Base-by-base conservation (phyloP, 768 basidiomycete genomes). In the Russula emetica region DNA sequence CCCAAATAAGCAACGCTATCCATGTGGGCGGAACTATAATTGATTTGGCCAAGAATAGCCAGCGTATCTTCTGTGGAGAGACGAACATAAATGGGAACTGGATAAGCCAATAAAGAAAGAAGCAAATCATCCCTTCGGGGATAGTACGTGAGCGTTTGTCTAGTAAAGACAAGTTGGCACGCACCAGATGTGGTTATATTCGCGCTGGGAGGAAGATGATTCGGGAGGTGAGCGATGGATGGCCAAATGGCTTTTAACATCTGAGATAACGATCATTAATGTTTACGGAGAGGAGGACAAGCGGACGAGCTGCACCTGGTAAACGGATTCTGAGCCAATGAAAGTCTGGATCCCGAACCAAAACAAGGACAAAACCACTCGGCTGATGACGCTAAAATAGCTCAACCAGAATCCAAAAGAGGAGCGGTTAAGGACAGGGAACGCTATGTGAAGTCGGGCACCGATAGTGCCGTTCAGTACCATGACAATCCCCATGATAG, bases 371-470 rank as follows among this genome's bases (percentile, higher is more conserved):
- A 94, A 81, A 22, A 91, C 75, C 50, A 85, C 81, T 24, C 91
- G 83, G 67, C 88, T 90, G 62, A 93, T 72, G 52, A 94, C 88
- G 62, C 83, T 85, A 73, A 93, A 93, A 75, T 92, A 94, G 71
- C 90, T 89, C 69, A 94, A 82, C 85, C 88, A 94, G 76, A 92
- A 94, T 2, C 93, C 92, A 69, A 94, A 90, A 0, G 88, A 92
- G 2, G 92, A 91, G 18, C 92, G 80, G 68, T 87, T 90, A n/a
- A 92, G 78, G 55, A 94, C 81, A 1, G 84, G 81, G 71, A 92
- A 92, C 0, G 88, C 83, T 28, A 93, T 76, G 68, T 90, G 90
- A 51, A 91, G 80, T 22, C 87, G 82, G 28, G 91, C 87, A 28
- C 92, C 90, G 30, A 84, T 80, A 5, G 87, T 85, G 55, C 92